phyloP scores from a whole-genome alignment of 2,329 filamentous ascomycete genomes.

The Cladophialophora yegresii region DNA sequence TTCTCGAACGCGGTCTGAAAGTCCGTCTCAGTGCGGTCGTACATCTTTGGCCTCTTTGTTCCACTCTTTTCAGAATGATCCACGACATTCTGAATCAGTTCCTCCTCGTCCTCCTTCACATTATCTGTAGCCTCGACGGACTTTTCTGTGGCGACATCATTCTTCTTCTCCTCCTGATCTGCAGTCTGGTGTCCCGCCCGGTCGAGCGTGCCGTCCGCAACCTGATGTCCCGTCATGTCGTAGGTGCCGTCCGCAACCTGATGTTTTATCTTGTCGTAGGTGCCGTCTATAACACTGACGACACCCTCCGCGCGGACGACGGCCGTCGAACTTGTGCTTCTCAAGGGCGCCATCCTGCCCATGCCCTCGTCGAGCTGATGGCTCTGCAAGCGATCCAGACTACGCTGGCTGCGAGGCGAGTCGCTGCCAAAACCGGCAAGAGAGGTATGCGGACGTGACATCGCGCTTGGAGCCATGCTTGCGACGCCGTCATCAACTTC shows the following conservation, averaged over 20 bases:
- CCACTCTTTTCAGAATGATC: not conserved
- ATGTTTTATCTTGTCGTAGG: not conserved
- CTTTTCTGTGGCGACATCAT: not conserved
- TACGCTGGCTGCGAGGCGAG: constrained; percentile 32
- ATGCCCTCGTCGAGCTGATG: constrained; percentile 32
- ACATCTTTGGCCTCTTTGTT: constrained; percentile 24
- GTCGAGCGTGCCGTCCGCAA: constrained; percentile 16
- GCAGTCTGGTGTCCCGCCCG: not conserved
- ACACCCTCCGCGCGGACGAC: constrained; percentile 33
- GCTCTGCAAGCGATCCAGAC: constrained; percentile 33
- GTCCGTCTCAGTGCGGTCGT: constrained; percentile 23
- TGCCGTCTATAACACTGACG: constrained; percentile 23
- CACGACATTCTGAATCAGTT: not conserved
- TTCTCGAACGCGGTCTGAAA: constrained; percentile 31
- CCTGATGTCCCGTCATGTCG: too few relatives aligned
- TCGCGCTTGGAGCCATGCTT: not conserved
- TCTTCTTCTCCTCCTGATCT: constrained; percentile 3
- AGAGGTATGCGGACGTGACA: not conserved
- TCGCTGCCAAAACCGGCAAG: constrained; percentile 24
- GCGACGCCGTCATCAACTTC: constrained; percentile 4
- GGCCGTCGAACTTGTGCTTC: constrained; percentile 34
- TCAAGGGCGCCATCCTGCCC: constrained; percentile 23
- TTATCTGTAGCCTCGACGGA: not conserved
- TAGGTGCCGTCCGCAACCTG: too few relatives aligned
- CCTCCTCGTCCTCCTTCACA: not conserved